These are phyloP conservation scores for Coniophora puteana DNA, from an alignment of 1,284 basidiomycete species.

Conservation along the genomic window DNA sequence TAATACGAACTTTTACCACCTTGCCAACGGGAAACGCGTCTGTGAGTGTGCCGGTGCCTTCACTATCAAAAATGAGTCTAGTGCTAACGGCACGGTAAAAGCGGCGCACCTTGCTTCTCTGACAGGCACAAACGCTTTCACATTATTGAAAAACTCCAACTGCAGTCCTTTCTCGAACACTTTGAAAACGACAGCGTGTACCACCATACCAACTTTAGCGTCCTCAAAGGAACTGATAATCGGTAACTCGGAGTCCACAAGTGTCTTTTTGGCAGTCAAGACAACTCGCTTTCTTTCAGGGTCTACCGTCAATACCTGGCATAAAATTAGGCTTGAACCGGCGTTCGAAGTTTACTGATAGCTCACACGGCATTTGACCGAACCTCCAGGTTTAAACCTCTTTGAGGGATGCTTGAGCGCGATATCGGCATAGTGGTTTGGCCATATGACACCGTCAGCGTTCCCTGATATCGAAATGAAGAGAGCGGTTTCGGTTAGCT, in stretches of 20 bases:
- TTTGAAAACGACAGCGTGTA: slow-evolving; percentile 84
- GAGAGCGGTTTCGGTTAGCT: slow-evolving; percentile 73
- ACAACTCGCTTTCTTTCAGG: slow-evolving; percentile 78
- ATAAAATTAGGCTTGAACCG: slow-evolving; percentile 10
- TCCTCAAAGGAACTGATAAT: slow-evolving; percentile 68
- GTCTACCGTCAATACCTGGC: slow-evolving; percentile 84
- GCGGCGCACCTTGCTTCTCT: slow-evolving; percentile 73
- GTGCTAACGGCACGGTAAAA: background rate
- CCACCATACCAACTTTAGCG: slow-evolving; percentile 68
- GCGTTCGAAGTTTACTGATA: background rate
- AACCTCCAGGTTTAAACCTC: slow-evolving; percentile 83
- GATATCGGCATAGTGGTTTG: slow-evolving; percentile 95
- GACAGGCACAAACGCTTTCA: slow-evolving; percentile 81
- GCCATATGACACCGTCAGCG: slow-evolving; percentile 93
- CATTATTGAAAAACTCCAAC: slow-evolving; percentile 88
- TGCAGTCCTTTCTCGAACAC: slow-evolving; percentile 75
- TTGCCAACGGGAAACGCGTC: slow-evolving; percentile 79
- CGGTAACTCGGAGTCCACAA: slow-evolving; percentile 79
- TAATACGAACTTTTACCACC: slow-evolving; percentile 84
- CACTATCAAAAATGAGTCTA: slow-evolving; percentile 14
- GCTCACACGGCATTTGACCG: slow-evolving; percentile 83
- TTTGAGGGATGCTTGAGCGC: slow-evolving; percentile 88
- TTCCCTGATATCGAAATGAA: slow-evolving; percentile 85
- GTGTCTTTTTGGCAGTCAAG: slow-evolving; percentile 90
- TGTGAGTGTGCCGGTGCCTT: slow-evolving; percentile 47